phyloP scores from a whole-genome alignment of 1,284 basidiomycete species.

The Sporisorium graminicola region DNA sequence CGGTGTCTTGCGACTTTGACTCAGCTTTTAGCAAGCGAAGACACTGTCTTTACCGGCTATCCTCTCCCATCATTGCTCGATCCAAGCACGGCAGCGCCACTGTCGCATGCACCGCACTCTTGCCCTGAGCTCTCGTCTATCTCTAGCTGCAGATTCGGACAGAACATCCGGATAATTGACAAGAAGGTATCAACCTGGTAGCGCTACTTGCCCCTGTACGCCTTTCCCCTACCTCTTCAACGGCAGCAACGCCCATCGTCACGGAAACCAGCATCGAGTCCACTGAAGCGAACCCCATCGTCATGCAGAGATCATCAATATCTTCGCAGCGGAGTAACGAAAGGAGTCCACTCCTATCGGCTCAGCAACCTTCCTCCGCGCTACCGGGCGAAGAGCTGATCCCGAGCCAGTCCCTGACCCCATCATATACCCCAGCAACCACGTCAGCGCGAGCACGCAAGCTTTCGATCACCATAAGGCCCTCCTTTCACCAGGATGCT shows the following conservation, averaged over 20 bases:
- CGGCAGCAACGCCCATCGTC: neutral
- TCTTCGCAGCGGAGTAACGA: slow-evolving; percentile 42
- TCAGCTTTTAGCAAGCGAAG: neutral
- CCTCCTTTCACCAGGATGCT: slow-evolving; percentile 11
- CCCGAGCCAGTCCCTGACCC: slow-evolving; percentile 22
- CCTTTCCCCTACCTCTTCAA: neutral
- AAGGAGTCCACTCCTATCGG: slow-evolving; percentile 36
- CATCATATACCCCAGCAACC: slow-evolving; percentile 13
- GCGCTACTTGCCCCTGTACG: neutral
- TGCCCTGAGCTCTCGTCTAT: neutral
- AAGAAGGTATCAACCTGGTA: neutral
- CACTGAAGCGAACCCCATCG: neutral
- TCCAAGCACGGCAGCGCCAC: neutral
- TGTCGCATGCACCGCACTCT: too few species aligned
- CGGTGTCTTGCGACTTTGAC: neutral
- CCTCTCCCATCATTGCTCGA: neutral
- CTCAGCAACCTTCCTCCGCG: slow-evolving; percentile 12
- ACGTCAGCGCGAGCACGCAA: slow-evolving; percentile 21
- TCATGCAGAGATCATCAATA: slow-evolving; percentile 26
- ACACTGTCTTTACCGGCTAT: neutral
- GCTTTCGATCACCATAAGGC: slow-evolving; percentile 22
- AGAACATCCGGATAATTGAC: neutral
- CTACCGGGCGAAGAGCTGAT: slow-evolving; percentile 14
- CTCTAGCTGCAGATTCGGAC: too few species aligned
- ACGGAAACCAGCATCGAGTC: neutral